These are phyloP conservation scores for Cenococcum geophilum DNA, from an alignment of 495 filamentous ascomycete genomes.

Conservation along the genomic window DNA sequence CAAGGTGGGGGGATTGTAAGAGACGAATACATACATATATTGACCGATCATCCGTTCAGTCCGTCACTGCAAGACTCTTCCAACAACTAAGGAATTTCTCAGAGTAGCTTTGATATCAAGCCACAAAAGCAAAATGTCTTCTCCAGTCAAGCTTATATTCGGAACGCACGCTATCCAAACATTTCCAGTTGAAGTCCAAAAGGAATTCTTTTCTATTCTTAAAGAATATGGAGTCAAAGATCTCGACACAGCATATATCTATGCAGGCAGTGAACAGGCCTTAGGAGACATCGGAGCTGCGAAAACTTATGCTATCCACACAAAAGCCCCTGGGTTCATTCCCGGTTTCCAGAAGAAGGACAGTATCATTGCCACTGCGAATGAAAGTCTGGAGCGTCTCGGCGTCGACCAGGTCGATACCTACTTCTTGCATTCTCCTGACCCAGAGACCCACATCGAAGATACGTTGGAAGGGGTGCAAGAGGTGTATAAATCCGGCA, in stretches of 20 bases:
- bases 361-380: constrained; percentile 9
- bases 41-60: too few species aligned
- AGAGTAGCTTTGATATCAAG: too few species aligned
- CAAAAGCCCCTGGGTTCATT: constrained; percentile 35
- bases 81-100: too few species aligned
- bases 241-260: constrained; percentile 39
- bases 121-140: too few species aligned
- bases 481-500: constrained; percentile 25
- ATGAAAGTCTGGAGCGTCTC: constrained; percentile 14
- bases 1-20: too few species aligned
- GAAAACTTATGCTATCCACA: constrained; percentile 38
- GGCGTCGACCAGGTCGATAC: constrained; percentile 25
- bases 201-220: constrained; percentile 19
- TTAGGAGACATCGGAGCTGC: constrained; percentile 31
- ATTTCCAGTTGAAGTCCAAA: constrained; percentile 2
- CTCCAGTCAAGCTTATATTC: too few species aligned
- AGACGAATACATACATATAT: too few species aligned
- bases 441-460: constrained; percentile 13
- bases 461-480: constrained; percentile 22
- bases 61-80: too few species aligned
- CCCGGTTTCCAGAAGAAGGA: constrained; percentile 18
- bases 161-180: constrained; percentile 22
- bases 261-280: constrained; percentile 32
- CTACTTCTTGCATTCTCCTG: constrained; percentile 27
- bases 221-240: constrained; percentile 30